Evolutionary conservation across 2,329 filamentous ascomycete species (phyloP), one percentile per base, ranked within the genome.

Genomic region (Fusarium sp.): DNA sequence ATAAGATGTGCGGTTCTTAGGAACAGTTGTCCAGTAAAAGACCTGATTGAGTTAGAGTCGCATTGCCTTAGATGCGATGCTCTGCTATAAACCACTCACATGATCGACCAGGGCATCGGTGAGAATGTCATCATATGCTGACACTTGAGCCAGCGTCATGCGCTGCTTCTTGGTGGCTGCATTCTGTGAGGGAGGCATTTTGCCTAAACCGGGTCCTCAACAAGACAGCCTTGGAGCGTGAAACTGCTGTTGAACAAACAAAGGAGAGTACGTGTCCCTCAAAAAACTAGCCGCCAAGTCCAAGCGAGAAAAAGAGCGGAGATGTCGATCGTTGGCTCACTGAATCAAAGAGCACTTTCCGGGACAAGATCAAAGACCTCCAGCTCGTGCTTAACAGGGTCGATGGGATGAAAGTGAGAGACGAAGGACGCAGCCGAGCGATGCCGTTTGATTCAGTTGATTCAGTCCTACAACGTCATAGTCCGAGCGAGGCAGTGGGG

Each of bases 41-140:
- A 92, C 90, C 94, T 58, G 40, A 24, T 26, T 13, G 34, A 45
- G 58, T 74, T 68, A 69, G 64, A 67, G 45, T 46, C 42, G 56
- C 56, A 58, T 58, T 53, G 36, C 42, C 29, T 46, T 36, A 41
- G 13, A 54, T 22, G 31, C 32, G 34, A 44, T 39, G n/a, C 43
- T 57, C 32, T 22, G 32, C 41, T 7, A 40, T 45, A 57, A 58
- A 44, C 32, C 31, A 84, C 91, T 79, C 85, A 97, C 94, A 80
- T 94, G 92, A 78, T 99, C 95, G 60, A 99, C 89, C 49, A 99
- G 87, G 68, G 92, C 91, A 84, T 99, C 95, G 7, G 95, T 99
- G 62, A 96, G 83, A 65, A 98, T 89, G 77, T 99, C 95, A 79
- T 99, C 95, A 80, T 98, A 98, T 45, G 90, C 90, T 29, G 93